These are phyloP conservation scores for Blastomyces parvus DNA, from an alignment of 2,329 filamentous ascomycete species.

Conservation along the genomic window DNA sequence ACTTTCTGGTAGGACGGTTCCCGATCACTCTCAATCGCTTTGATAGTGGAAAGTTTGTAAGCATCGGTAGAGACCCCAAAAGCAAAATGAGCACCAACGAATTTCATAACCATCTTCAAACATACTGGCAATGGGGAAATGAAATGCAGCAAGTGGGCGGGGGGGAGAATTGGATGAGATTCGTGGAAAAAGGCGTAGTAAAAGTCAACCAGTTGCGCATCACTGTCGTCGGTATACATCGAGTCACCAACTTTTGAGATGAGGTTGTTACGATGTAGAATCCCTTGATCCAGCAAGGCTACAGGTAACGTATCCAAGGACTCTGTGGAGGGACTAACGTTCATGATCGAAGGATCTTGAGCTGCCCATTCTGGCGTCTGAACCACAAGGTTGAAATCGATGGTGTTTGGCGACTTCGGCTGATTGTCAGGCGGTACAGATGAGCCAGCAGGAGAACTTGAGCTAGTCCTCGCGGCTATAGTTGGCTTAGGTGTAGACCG, in stretches of 20 bases:
- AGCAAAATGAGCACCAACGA: conserved; percentile 48
- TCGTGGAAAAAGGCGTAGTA: conserved; percentile 49
- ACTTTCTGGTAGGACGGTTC: conserved; percentile 53
- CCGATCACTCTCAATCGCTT: conserved; percentile 26
- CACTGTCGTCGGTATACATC: conserved; percentile 23
- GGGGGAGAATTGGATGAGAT: conserved; percentile 49
- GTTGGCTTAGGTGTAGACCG: conserved; percentile 24
- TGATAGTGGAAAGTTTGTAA: conserved; percentile 32
- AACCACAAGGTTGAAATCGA: conserved; percentile 3
- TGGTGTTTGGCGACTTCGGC: neutral
- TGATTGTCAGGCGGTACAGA: neutral
- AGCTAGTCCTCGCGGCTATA: neutral
- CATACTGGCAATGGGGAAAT: conserved; percentile 36
- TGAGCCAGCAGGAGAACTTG: neutral
- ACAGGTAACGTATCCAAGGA: conserved; percentile 11
- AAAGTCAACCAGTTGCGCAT: conserved; percentile 41
- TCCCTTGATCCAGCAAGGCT: conserved; percentile 16
- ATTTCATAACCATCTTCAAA: conserved; percentile 47
- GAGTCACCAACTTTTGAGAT: conserved; percentile 32
- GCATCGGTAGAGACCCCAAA: conserved; percentile 37
- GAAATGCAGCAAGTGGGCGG: conserved; percentile 34
- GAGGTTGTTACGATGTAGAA: conserved; percentile 13
- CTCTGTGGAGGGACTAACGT: neutral
- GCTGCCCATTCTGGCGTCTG: conserved; percentile 5
- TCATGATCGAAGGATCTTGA: neutral